Evolutionary conservation across 495 filamentous ascomycete genomes (phyloP).

Genomic region (Talaromyces proteolyticus): DNA sequence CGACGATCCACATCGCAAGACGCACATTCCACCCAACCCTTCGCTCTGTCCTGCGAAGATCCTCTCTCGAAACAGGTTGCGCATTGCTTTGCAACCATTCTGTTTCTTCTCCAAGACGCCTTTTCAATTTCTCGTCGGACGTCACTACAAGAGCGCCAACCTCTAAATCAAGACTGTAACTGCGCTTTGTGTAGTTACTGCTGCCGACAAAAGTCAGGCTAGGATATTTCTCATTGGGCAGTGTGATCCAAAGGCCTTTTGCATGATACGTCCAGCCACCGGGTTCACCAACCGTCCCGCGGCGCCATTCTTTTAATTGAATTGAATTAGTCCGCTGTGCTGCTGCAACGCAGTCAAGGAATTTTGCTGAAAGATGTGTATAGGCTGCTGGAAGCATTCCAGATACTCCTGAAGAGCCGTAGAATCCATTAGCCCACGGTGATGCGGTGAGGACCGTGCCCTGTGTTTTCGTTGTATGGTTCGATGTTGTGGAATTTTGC

Average conservation of each 20-base stretch:
- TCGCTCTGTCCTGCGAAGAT: constrained; percentile 73
- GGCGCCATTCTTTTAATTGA: constrained; percentile 82
- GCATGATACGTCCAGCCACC: constrained; percentile 97
- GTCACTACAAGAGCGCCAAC: constrained; percentile 82
- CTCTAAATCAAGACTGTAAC: constrained; percentile 88
- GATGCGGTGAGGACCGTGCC: constrained; percentile 92
- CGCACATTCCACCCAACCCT: constrained; percentile 81
- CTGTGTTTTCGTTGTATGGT: constrained; percentile 33
- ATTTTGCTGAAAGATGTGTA: constrained; percentile 75
- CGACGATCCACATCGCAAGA: constrained; percentile 85
- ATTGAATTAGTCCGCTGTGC: constrained; percentile 56
- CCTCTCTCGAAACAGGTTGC: constrained; percentile 58
- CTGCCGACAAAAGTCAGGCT: constrained; percentile 81
- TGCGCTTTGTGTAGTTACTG: constrained; percentile 93
- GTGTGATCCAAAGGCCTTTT: constrained; percentile 89
- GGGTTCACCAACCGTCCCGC: constrained; percentile 70
- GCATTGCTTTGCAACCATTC: constrained; percentile 70
- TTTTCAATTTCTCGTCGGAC: constrained; percentile 64
- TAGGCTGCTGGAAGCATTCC: constrained; percentile 90
- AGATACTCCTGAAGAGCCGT: constrained; percentile 78
- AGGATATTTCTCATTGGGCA: constrained; percentile 54
- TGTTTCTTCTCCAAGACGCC: constrained; percentile 69
- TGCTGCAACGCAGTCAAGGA: constrained; percentile 63
- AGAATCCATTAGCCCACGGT: constrained; percentile 94
- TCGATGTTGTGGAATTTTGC: constrained; percentile 11